Base-by-base conservation (phyloP, 768 basidiomycete species). In the Russula lepida region DNA sequence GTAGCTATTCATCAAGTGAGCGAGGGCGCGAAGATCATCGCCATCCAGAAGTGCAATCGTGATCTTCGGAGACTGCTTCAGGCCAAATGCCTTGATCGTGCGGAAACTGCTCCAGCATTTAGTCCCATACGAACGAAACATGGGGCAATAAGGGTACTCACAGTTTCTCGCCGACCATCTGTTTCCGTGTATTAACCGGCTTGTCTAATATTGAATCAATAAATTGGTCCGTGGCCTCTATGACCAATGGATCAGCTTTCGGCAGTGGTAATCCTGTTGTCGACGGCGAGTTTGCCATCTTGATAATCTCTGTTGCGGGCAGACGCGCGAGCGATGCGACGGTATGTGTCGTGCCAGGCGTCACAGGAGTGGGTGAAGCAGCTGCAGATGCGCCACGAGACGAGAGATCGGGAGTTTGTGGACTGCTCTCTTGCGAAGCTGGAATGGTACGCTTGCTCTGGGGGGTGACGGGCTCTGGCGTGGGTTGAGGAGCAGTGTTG, bases 1-100 rank as follows among this genome's bases (percentile, higher is more conserved):
- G 71, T 90, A 93, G 70, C 89, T 89, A 71, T 92, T 89, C 85
- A 91, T 85, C 46, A 95, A 79, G 71, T 92, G 89, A 6, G 89
- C 87, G 50, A 95, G 79, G 5, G 90, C 78, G 46, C 87, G 82
- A 25, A 95, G 79, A 68, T 95, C 92, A 61, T 94, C 93, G 67
- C 86, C 79, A 68, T 95, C 91, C 62, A 95, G 75, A 9, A 94
- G 79, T 5, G 81, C 75, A 67, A 97, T 90, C 1, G 92, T 94
- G 64, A 92, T 75, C 70, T 93, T 93, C 53, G 91, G 89, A 84
- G 89, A 87, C 48, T 80, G 79, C 70, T 90, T 93, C 69, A 97
- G 79, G 27, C 92, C 90, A 68, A 88, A 85, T 9, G 85, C 82
- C 71, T 92, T 93, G 69, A 84, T 73, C 25, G 78, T 72, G 60